These are phyloP conservation scores for Xylaria castorea DNA, from an alignment of 495 filamentous ascomycete genomes.

Conservation along the genomic window DNA sequence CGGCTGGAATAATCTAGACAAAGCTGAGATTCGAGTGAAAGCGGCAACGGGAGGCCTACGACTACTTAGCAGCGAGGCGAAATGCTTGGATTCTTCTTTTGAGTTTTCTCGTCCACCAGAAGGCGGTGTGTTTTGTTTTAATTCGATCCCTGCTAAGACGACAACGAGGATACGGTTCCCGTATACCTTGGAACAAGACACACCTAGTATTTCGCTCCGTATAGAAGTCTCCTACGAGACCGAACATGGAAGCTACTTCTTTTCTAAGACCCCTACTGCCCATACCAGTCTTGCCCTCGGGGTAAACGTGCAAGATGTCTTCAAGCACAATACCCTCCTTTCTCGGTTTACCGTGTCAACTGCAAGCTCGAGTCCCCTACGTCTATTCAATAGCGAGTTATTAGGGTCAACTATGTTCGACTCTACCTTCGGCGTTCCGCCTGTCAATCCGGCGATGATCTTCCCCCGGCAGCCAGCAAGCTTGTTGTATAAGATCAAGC, in stretches of 20 bases:
- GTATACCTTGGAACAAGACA: constrained; percentile 82
- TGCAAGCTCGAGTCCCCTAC: constrained; percentile 73
- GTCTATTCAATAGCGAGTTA: constrained; percentile 73
- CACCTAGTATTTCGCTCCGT: constrained; percentile 72
- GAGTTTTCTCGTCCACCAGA: constrained; percentile 62
- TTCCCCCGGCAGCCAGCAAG: constrained; percentile 83
- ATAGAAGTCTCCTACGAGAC: constrained; percentile 83
- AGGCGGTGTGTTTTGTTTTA: constrained; percentile 72
- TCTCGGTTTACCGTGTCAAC: constrained; percentile 90
- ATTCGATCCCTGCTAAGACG: constrained; percentile 55
- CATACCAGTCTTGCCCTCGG: constrained; percentile 79
- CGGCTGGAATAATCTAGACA: constrained; percentile 77
- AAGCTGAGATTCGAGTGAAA: constrained; percentile 73
- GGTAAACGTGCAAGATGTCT: constrained; percentile 96
- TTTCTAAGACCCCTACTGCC: constrained; percentile 67
- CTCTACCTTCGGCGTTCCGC: constrained; percentile 64
- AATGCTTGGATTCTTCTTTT: constrained; percentile 62
- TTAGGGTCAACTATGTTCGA: constrained; percentile 71
- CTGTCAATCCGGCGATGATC: constrained; percentile 64
- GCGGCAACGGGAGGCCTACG: constrained; percentile 88
- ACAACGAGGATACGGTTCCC: constrained; percentile 71
- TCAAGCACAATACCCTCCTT: constrained; percentile 82
- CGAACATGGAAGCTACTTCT: constrained; percentile 72
- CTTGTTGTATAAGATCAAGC: constrained; percentile 79
- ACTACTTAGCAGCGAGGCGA: constrained; percentile 75